Conservation (phyloP, 2,329 filamentous ascomycete species). For the Calonectria montana region DNA sequence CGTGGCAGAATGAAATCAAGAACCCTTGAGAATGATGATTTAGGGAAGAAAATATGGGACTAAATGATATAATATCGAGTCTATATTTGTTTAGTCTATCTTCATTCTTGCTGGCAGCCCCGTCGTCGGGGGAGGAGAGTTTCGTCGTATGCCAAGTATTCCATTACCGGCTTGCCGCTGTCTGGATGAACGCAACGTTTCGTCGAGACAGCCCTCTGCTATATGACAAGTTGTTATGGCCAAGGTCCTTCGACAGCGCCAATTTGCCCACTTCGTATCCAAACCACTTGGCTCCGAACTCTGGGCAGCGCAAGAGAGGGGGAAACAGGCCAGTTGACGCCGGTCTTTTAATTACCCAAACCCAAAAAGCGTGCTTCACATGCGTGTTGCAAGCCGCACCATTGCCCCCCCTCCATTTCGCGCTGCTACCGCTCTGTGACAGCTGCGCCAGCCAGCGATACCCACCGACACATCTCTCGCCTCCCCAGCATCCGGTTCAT, state of each 20-base stretch:
- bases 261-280: not conserved
- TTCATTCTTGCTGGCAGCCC: too few species aligned
- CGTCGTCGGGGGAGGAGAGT: too few species aligned
- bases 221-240: constrained; percentile 12
- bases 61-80: too few species aligned
- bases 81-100: too few species aligned
- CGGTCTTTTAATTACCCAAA: not conserved
- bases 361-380: not conserved
- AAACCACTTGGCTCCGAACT: constrained; percentile 1
- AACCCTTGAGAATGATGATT: too few species aligned
- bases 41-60: too few species aligned
- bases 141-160: too few species aligned
- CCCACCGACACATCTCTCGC: constrained; percentile 1
- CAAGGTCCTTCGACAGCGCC: not conserved
- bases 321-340: not conserved
- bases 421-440: constrained; percentile 7
- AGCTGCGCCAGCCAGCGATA: not conserved
- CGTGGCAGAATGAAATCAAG: too few species aligned
- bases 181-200: constrained; percentile 3
- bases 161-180: not conserved
- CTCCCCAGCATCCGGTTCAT: constrained; percentile 32
- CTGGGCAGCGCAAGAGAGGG: not conserved
- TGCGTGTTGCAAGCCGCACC: not conserved
- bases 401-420: not conserved
- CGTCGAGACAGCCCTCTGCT: constrained; percentile 1